Evolutionary conservation across 345 rosid genomes (phyloP), one percentile per base, ranked within the genome.

Genomic region (Eucalyptus fibrosa): DNA sequence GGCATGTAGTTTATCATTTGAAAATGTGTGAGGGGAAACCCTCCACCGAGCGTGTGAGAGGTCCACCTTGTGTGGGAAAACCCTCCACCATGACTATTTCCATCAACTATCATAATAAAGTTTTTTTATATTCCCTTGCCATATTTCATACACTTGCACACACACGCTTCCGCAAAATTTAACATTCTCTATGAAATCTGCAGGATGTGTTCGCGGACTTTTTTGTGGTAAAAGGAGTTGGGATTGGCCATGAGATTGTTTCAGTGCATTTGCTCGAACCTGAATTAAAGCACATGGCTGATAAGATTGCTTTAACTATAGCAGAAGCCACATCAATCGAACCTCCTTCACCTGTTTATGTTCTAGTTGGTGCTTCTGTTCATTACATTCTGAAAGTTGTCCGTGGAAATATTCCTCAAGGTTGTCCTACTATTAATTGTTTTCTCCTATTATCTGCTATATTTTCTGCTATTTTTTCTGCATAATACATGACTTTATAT

Each of bases 311-410:
- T 90, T 92, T 96, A 59, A 97, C 99, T 47, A 98, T 97, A 49
- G 99, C 97, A n/a, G 99, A 97, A 93, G 99, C 99, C 91, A 96
- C 95, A 96, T 96, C 98, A 89, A 93, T 96, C 45, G 97, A 94
- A 88, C 99, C 99, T 89, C 96, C 96, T 24, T 97, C 99, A 50
- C 99, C 99, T 86, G 96, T 96, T 86, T 95, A 93, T 90, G 95
- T 96, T 89, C 95, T 97, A 56, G 92, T 95, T 93, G 99, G 98
- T 89, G 98, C 99, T 91, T 93, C 92, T 89, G 89, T 97, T 89
- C 93, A 88, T 24, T 97, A 96, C 90, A 93, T 89, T 81, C 95
- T 96, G 86, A 96, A 97, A 94, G 95, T 95, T 92, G 91, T 96
- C 89, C 97, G 94, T 86, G 98, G 94, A 90, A 95, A 94, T 94